Evolutionary conservation across 1,284 basidiomycete genomes (phyloP).

Genomic region (Puccinia horiana): DNA sequence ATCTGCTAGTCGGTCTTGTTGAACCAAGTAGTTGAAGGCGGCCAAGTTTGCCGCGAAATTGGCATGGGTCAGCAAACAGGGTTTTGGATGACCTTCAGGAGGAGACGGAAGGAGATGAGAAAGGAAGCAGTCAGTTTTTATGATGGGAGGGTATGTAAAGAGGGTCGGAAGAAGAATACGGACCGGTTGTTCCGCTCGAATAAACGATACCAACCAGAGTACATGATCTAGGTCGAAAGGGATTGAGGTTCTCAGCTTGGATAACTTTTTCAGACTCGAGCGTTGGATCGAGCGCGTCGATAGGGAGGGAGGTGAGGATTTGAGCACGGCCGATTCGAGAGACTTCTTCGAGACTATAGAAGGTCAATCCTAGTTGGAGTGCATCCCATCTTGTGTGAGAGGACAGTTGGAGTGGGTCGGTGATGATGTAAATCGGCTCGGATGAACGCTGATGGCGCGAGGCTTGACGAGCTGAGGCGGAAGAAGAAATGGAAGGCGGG

Average conservation of each 20-base stretch:
- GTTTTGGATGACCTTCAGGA: conserved; percentile 19
- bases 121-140: not conserved
- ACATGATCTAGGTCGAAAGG: not conserved
- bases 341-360: conserved; percentile 42
- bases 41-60: conserved; percentile 46
- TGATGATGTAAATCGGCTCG: conserved; percentile 35
- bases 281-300: not conserved
- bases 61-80: conserved; percentile 30
- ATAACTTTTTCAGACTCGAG: not conserved
- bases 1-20: conserved; percentile 10
- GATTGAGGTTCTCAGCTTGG: conserved; percentile 16
- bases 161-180: not conserved
- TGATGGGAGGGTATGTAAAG: not conserved
- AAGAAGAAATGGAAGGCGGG: not conserved
- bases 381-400: not conserved
- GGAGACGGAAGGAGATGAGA: not conserved
- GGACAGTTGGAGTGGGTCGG: conserved; percentile 15
- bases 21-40: conserved; percentile 13
- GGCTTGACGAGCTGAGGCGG: not conserved
- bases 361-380: conserved; percentile 9
- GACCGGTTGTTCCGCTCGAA: conserved; percentile 44
- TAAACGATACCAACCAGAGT: conserved; percentile 35
- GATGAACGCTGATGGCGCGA: not conserved
- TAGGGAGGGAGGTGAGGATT: not conserved
- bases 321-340: not conserved